Evolutionary conservation across 169 alveolate genomes (phyloP).

Genomic region (Sarcocystis neurona): DNA sequence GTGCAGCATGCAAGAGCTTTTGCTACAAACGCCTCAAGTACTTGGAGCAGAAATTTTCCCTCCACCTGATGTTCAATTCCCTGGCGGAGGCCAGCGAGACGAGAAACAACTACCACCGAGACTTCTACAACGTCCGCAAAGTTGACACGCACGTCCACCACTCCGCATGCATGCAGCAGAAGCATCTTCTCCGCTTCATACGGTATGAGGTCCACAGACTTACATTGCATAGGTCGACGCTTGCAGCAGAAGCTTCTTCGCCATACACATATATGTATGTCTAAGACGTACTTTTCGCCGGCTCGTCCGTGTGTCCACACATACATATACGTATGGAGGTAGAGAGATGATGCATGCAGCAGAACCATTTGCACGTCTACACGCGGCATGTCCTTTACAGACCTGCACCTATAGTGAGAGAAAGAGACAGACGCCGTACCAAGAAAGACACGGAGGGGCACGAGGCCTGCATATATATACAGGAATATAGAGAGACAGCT

Average conservation of each 20-base stretch:
- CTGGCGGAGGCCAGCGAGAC: constrained; percentile 59
- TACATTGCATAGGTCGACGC: no score
- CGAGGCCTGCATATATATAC: no score
- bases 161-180: constrained; percentile 89
- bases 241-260: no score
- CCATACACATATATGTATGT: no score
- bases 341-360: not conserved
- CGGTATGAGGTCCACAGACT: constrained; percentile 47
- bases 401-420: no score
- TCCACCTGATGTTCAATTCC: constrained; percentile 67
- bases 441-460: no score
- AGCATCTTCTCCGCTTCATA: constrained; percentile 86
- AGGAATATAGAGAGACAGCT: no score
- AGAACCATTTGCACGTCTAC: not conserved
- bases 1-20: constrained; percentile 66
- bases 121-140: constrained; percentile 90
- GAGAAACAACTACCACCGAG: constrained; percentile 75
- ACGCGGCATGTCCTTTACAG: not conserved
- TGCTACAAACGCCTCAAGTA: constrained; percentile 56
- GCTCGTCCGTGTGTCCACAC: no score
- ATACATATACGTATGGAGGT: no score
- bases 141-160: constrained; percentile 95
- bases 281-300: no score
- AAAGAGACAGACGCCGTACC: no score
- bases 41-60: constrained; percentile 55